Percentiles rank a stretch among this genome's conserved stretches.
phyloP scores from a whole-genome alignment of 2,329 filamentous ascomycete species.

The Aspergillus ochraceus region DNA sequence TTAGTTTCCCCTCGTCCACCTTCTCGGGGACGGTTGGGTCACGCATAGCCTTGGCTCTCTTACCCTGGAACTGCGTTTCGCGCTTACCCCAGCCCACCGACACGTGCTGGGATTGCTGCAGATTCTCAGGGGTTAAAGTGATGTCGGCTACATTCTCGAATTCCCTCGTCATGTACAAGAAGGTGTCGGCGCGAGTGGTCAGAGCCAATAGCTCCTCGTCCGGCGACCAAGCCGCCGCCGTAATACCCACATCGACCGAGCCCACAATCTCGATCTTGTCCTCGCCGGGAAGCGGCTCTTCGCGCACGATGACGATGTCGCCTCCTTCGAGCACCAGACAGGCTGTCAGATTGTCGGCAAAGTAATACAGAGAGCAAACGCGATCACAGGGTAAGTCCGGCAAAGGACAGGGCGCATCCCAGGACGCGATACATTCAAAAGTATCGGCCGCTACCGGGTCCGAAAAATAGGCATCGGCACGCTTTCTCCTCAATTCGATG shows the following conservation, averaged over 20 bases:
- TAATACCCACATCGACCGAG: constrained; percentile 88
- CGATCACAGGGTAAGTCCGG: constrained; percentile 74
- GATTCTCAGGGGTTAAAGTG: constrained; percentile 70
- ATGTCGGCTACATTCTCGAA: constrained; percentile 83
- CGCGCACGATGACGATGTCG: constrained; percentile 82
- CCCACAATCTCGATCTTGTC: constrained; percentile 93
- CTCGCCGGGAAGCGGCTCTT: constrained; percentile 64
- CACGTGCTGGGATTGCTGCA: constrained; percentile 87
- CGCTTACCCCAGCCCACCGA: constrained; percentile 98
- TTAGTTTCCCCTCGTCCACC: constrained; percentile 79
- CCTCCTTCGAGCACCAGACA: constrained; percentile 86
- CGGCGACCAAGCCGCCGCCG: constrained; percentile 87
- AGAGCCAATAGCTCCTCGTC: constrained; percentile 90
- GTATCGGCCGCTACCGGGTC: constrained; percentile 42
- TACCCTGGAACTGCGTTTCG: constrained; percentile 96
- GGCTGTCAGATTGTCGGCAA: constrained; percentile 73
- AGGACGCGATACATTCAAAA: constrained; percentile 67
- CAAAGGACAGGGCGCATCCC: constrained; percentile 81
- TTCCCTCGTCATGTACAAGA: constrained; percentile 88
- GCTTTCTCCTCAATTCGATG: constrained; percentile 68
- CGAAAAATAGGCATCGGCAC: constrained; percentile 37
- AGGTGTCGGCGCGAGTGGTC: constrained; percentile 73
- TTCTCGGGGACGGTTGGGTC: constrained; percentile 95
- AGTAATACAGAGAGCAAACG: constrained; percentile 78
- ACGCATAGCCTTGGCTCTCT: constrained; percentile 77